Base-by-base conservation (phyloP, 805 yeast species). In the Wickerhamomyces ciferrii region DNA sequence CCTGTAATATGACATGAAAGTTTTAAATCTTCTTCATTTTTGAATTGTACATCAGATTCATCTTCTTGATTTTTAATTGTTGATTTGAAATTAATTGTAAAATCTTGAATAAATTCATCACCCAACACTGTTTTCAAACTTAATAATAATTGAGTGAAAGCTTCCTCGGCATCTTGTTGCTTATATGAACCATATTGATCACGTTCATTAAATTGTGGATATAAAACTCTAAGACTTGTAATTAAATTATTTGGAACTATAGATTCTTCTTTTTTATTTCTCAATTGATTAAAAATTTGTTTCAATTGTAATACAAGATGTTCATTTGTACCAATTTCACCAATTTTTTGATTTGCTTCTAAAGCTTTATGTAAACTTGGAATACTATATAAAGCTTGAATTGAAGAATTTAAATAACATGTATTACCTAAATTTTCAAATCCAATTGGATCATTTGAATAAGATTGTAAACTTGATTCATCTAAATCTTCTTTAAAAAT, bases 151-250 rank as follows among this genome's bases (percentile, higher is more conserved):
- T 86, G 92, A 8, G 97, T 84, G 68, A 81, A 90, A 17, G 92
- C 86, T 64, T 94, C 99, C 69, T 94, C 99, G 0, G 99, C 99
- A 70, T 94, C 99, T 68, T 94, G 99, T 69, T 94, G 99, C 66
- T 88, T 90, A 61, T 77, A 86, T 47, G 75, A 68, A 1, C 97
- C 97, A 39, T 71, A 67, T 43, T 72, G 70, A 50, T 80, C 84
- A 49, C 81, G 78, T 62, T 92, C 97, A 39, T 85, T 87, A 66
- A 94, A 94, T 67, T 94, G 98, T 2, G 98, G 97, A 61, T 79
- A 86, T 17, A 71, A 68, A 42, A 72, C 69, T 62, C 97, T 81
- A 54, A 87, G 70, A 27, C 79, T 69, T 34, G 80, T 71, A 50
- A 94, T 69, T 48, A 92, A 78, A 38, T 79, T 70, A 39, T 79